Evolutionary conservation across 2,329 filamentous ascomycete species (phyloP).

Genomic region (Penicillium sp.): DNA sequence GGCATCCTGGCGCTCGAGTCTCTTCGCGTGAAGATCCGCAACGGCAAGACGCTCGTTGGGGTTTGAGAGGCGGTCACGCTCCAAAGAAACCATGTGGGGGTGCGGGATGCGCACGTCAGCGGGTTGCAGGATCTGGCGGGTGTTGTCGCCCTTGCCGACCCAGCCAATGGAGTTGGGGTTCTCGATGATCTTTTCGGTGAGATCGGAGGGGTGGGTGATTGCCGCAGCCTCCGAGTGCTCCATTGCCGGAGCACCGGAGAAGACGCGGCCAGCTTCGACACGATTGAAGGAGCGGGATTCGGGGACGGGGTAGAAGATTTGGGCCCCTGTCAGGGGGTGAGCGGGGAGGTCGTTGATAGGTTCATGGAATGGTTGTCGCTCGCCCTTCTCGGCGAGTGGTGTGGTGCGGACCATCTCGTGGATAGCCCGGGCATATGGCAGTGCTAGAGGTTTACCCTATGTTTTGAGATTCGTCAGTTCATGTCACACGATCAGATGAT

Average conservation of each 20-base stretch:
- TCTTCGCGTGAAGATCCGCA: conserved; percentile 44
- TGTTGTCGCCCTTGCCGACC: conserved; percentile 44
- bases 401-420: conserved; percentile 76
- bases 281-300: conserved; percentile 66
- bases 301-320: conserved; percentile 63
- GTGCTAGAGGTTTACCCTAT: conserved; percentile 74
- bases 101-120: conserved; percentile 65
- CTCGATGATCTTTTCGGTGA: conserved; percentile 34
- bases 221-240: conserved; percentile 23
- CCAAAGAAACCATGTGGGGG: conserved; percentile 55
- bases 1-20: conserved; percentile 42
- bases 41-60: conserved; percentile 36
- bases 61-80: conserved; percentile 45
- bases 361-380: conserved; percentile 53
- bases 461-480: conserved; percentile 12
- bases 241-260: conserved; percentile 48
- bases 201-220: conserved; percentile 31
- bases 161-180: conserved; percentile 40
- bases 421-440: conserved; percentile 73
- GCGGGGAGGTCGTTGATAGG: conserved; percentile 64
- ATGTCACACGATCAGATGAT: conserved; percentile 22
- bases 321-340: conserved; percentile 54
- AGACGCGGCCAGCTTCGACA: conserved; percentile 62
- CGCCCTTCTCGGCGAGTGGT: conserved; percentile 40
- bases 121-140: conserved; percentile 56